phyloP scores from a whole-genome alignment of 768 basidiomycete species.

The Cubamyces sp. region DNA sequence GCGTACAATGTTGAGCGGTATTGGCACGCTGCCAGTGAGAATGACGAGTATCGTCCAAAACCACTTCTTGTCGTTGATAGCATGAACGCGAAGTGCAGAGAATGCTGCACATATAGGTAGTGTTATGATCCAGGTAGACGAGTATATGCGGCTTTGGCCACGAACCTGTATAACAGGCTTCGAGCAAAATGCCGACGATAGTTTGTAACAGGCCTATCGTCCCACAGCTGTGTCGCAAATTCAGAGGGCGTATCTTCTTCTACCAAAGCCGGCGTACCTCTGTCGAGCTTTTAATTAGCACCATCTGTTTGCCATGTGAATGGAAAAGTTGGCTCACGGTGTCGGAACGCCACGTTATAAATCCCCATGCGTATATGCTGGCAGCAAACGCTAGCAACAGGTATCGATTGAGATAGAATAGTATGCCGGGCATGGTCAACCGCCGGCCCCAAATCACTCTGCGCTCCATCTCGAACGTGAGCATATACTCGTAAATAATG shows the following conservation, averaged over 20 bases:
- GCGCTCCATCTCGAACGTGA: conserved; percentile 18
- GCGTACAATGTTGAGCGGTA: conserved; percentile 11
- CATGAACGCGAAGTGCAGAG: conserved; percentile 15
- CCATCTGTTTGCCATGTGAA: neutral
- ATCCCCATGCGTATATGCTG: neutral
- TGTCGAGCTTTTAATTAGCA: neutral
- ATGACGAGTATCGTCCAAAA: conserved; percentile 9
- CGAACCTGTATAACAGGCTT: conserved; percentile 2
- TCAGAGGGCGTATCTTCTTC: neutral
- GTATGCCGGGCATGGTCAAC: conserved; percentile 8
- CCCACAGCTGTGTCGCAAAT: neutral
- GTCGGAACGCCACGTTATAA: conserved; percentile 1
- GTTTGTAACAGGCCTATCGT: neutral
- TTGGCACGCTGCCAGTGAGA: neutral
- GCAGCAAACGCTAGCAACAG: neutral
- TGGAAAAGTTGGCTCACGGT: neutral
- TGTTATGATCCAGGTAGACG: neutral
- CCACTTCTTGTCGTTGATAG: conserved; percentile 14
- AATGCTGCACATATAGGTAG: neutral
- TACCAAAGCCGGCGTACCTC: neutral
- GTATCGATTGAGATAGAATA: conserved; percentile 24
- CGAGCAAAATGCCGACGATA: neutral
- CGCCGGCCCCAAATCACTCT: conserved; percentile 23
- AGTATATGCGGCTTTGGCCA: neutral
- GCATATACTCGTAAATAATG: conserved; percentile 20